Base-by-base conservation (phyloP, 306 rosid genomes). In the Castanea sativa region DNA sequence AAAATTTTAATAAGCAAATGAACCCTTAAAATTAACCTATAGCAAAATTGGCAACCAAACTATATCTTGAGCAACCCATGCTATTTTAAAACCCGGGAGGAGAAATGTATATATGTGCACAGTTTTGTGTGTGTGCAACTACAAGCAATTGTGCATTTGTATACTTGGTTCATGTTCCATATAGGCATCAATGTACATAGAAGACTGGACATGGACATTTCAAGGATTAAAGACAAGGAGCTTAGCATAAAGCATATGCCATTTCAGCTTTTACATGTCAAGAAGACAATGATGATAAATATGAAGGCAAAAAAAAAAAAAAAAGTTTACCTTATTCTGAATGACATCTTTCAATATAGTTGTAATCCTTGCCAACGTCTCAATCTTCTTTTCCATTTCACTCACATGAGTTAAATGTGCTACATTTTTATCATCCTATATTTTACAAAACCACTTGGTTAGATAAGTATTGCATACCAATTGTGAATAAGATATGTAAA, bases 321-420 rank as follows among this genome's bases (percentile, higher is more conserved):
- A 23, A 53, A 19, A 68, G 6, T 10, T 57, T 82, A 95, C 99
- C 99, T 95, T 95, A 85, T 95, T 95, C 81, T 95, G 98, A 81
- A 95, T 95, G 51, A 93, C 99, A 81, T 91, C 97, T 79, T 95
- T 95, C 78, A 95, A 79, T 73, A 93, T 93, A 6, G 97, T 90
- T 61, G 98, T 95, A 65, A 93, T 93, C 93, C 92, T 90, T 3
- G 89, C 88, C 69, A 95, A 78, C 7, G 98, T 91, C 69, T 93
- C 96, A 9, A 91, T 86, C 90, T 95, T 95, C 87, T 90, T 95
- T 73, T 93, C 92, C 99, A 95, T 95, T 90, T 95, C 99, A 57
- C 93, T 91, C 13, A 80, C 98, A 79, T 95, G 98, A 0, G 98
- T 95, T 91, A 95, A 90, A 87, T 95, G 98, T 21, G 97, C 90